Evolutionary conservation across 768 basidiomycete genomes (phyloP).

Genomic region (Lactifluus volemus): DNA sequence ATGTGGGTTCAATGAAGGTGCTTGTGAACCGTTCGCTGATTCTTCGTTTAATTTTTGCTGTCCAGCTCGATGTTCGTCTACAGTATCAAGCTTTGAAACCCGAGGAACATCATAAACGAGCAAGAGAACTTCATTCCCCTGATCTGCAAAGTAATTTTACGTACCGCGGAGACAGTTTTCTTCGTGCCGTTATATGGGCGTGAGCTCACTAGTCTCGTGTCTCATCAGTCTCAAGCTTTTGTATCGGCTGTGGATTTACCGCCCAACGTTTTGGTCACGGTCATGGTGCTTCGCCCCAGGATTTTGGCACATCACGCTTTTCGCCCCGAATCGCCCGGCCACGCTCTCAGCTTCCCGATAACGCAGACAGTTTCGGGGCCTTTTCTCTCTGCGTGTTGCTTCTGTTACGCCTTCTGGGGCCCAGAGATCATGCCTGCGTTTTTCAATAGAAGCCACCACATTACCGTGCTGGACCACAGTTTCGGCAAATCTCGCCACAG

Average conservation of each 20-base stretch:
- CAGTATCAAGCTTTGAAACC: slow-evolving; percentile 56
- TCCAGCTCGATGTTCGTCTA: slow-evolving; percentile 55
- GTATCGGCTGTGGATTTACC: not conserved
- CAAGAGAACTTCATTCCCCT: slow-evolving; percentile 56
- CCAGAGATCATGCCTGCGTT: slow-evolving; percentile 67
- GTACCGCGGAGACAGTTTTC: slow-evolving; percentile 78
- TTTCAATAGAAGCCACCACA: slow-evolving; percentile 54
- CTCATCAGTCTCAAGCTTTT: not conserved
- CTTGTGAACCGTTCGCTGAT: slow-evolving; percentile 57
- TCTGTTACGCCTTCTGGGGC: slow-evolving; percentile 74
- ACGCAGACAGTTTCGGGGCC: slow-evolving; percentile 63
- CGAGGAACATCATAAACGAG: slow-evolving; percentile 60
- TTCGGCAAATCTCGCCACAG: slow-evolving; percentile 61
- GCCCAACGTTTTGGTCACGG: slow-evolving; percentile 59
- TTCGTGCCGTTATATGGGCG: slow-evolving; percentile 80
- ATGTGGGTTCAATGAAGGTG: slow-evolving; percentile 63
- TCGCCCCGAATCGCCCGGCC: slow-evolving; percentile 48
- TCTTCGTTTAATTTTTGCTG: slow-evolving; percentile 68
- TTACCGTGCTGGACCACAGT: slow-evolving; percentile 77
- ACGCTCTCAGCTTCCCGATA: slow-evolving; percentile 50
- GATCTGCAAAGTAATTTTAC: slow-evolving; percentile 63
- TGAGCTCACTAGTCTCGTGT: slow-evolving; percentile 29
- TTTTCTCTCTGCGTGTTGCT: slow-evolving; percentile 72
- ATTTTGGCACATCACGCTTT: slow-evolving; percentile 78
- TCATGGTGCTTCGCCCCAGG: slow-evolving; percentile 68